Conservation (phyloP, 1,284 basidiomycete genomes). For the Ustilago loliicola region DNA sequence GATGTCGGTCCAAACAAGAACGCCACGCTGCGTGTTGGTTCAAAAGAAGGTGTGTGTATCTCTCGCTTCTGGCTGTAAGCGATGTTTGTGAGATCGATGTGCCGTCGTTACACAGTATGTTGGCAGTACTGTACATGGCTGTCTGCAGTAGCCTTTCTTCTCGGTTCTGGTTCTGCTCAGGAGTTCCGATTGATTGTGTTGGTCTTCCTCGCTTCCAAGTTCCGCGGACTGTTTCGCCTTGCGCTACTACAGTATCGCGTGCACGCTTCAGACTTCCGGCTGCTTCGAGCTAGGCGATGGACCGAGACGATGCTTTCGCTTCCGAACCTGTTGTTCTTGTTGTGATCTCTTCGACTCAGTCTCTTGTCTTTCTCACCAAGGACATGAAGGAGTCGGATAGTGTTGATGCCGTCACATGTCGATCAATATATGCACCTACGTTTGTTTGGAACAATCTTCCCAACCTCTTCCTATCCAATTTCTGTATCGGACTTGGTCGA, state of each 20-base stretch:
- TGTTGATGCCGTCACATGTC: background rate
- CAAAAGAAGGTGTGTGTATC: constrained; percentile 8
- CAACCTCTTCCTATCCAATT: background rate
- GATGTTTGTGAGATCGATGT: constrained; percentile 10
- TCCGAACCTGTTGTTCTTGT: no score
- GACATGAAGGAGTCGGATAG: background rate
- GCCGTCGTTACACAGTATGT: background rate
- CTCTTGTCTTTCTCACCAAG: background rate
- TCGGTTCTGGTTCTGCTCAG: background rate
- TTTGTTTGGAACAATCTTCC: background rate
- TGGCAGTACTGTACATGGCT: background rate
- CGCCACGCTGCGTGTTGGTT: background rate
- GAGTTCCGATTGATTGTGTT: background rate
- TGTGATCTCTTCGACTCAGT: no score
- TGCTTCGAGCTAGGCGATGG: background rate
- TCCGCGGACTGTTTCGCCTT: background rate
- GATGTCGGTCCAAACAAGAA: background rate
- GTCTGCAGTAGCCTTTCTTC: background rate
- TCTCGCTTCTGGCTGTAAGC: background rate
- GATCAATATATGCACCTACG: background rate
- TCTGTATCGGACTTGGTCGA: background rate
- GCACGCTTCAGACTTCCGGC: background rate
- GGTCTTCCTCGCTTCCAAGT: constrained; percentile 1
- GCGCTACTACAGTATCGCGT: background rate
- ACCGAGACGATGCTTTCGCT: background rate